Base-by-base conservation (phyloP, 805 yeast genomes). In the Kuraishia piskuri region DNA sequence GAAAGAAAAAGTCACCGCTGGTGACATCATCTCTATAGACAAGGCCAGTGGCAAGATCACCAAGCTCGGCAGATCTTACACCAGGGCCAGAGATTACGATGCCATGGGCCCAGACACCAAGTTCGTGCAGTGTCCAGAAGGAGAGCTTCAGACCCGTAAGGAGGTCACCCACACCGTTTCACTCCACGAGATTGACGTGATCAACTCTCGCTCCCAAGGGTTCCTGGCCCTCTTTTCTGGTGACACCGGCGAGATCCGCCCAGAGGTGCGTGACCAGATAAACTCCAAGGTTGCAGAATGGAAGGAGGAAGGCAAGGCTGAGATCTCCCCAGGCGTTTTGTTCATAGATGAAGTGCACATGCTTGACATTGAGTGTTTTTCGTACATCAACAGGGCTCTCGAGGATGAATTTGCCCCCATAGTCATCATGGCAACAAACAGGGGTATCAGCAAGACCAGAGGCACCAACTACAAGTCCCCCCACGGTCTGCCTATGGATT, bases 221-320 rank as follows among this genome's bases (percentile, higher is more conserved):
- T 95, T 95, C 63, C 79, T 94, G 65, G 98, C 98, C 19, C 79
- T 94, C 57, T 88, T 94, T 64, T 86, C 96, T 50, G 97, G 97
- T 60, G 94, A 94, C 72, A 95, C 97, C 52, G 99, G 99, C 60
- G 99, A 94, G 73, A 94, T 94, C 61, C 82, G 97, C 59, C 82
- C 94, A 20, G 97, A 94, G 69, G 90, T 94, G 25, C 84, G 99
- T 69, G 95, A 89, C 61, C 98, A 94, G 74, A 95, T 94, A 67
- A 94, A 94, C 73, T 84, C 91, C 48, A 91, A 94, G 72, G 97
- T 94, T 52, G 96, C 95, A 21, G 97, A 94, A 72, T 94, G 97
- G 96, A 90, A 88, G 64, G 98, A 94, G 72, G 98, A 94, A 76
- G 98, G 99, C 56, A 94, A 94, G 70, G 99, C 99, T 10, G 95